Evolutionary conservation across 2,329 filamentous ascomycete genomes (phyloP).

Genomic region (Epichloe festucae): DNA sequence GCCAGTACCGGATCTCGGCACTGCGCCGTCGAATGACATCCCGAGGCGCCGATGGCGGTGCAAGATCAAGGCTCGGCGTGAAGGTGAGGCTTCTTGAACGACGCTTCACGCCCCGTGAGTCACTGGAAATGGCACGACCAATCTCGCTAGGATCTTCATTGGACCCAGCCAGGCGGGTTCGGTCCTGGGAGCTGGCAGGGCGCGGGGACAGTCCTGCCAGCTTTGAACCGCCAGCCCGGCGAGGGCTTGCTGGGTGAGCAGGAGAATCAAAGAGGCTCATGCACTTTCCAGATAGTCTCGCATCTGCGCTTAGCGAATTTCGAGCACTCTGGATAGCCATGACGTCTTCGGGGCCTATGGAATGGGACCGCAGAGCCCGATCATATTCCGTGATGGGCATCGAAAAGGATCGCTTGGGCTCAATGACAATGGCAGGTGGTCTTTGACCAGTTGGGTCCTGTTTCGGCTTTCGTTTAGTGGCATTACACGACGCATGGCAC

Average conservation of each 20-base stretch:
- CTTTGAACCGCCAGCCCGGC: slow-evolving; percentile 23
- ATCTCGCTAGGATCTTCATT: slow-evolving; percentile 40
- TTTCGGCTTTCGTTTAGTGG: not conserved
- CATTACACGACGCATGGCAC: not conserved
- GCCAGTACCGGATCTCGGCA: slow-evolving; percentile 52
- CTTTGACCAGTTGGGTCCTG: slow-evolving; percentile 25
- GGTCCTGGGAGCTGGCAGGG: slow-evolving; percentile 46
- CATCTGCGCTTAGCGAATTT: slow-evolving; percentile 38
- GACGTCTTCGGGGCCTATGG: slow-evolving; percentile 42
- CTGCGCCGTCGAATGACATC: slow-evolving; percentile 36
- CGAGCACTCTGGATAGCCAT: slow-evolving; percentile 39
- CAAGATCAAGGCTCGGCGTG: slow-evolving; percentile 28
- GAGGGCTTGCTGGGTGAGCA: slow-evolving; percentile 14
- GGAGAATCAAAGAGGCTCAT: not conserved
- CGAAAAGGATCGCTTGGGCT: slow-evolving; percentile 43
- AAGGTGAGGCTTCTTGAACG: slow-evolving; percentile 48
- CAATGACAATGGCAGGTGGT: slow-evolving; percentile 21
- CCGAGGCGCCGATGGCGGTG: slow-evolving; percentile 7
- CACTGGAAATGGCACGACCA: slow-evolving; percentile 49
- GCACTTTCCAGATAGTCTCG: slow-evolving; percentile 17
- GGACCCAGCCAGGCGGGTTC: slow-evolving; percentile 24
- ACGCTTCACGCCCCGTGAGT: slow-evolving; percentile 34
- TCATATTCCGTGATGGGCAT: slow-evolving; percentile 48
- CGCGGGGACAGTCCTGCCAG: slow-evolving; percentile 45
- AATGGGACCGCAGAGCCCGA: slow-evolving; percentile 47